Conservation (phyloP, 2,329 filamentous ascomycete genomes). For the Phaeomoniella chlamydospora region DNA sequence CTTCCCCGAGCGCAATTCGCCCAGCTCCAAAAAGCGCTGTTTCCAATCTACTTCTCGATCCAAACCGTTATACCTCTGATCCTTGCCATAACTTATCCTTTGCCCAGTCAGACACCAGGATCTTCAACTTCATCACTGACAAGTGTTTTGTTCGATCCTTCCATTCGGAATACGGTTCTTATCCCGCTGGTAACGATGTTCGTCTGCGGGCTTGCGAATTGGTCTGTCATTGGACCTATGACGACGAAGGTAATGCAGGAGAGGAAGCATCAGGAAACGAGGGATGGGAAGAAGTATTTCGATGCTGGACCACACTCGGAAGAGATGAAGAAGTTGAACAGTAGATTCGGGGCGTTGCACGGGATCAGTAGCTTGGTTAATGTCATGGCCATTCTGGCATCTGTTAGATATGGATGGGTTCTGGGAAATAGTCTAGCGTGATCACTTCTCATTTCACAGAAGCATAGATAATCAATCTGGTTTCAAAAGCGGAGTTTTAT, state of each 20-base stretch:
- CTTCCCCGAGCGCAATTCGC: slow-evolving; percentile 72
- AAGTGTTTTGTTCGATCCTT: slow-evolving; percentile 44
- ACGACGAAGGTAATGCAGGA: slow-evolving; percentile 62
- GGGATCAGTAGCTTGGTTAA: slow-evolving; percentile 71
- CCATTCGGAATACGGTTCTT: slow-evolving; percentile 50
- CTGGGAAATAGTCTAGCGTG: slow-evolving; percentile 49
- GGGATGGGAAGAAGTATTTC: slow-evolving; percentile 77
- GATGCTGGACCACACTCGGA: slow-evolving; percentile 65
- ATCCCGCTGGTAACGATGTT: slow-evolving; percentile 57
- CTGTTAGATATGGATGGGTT: slow-evolving; percentile 63
- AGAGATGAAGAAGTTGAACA: slow-evolving; percentile 72
- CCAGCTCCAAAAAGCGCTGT: slow-evolving; percentile 63
- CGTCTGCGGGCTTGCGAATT: slow-evolving; percentile 56
- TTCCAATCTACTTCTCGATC: slow-evolving; percentile 78
- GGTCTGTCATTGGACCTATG: slow-evolving; percentile 56
- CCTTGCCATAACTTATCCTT: slow-evolving; percentile 68
- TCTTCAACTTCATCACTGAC: slow-evolving; percentile 28
- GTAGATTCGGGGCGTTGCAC: slow-evolving; percentile 64
- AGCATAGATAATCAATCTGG: background rate
- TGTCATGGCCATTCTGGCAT: slow-evolving; percentile 52
- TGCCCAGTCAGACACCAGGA: slow-evolving; percentile 25
- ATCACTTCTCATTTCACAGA: slow-evolving; percentile 2
- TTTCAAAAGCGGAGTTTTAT: background rate
- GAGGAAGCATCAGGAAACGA: slow-evolving; percentile 70
- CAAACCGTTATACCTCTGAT: slow-evolving; percentile 62